These are phyloP conservation scores for Pichia terricola DNA, from an alignment of 1,139 yeast species.

Conservation along the genomic window DNA sequence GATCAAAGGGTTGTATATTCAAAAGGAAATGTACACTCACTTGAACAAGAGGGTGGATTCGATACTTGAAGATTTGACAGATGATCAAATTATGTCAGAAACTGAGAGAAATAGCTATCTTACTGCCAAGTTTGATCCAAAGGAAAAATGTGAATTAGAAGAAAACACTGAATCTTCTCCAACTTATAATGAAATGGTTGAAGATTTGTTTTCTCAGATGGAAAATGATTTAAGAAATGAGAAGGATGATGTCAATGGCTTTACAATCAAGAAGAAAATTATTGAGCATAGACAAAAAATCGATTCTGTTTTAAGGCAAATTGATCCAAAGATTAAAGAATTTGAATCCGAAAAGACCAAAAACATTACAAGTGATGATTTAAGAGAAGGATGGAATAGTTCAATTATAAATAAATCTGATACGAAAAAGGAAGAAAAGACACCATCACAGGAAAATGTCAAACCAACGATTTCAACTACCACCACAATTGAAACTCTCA, in stretches of 20 bases:
- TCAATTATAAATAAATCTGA: constrained; percentile 61
- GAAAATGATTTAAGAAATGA: constrained; percentile 48
- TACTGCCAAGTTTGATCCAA: constrained; percentile 42
- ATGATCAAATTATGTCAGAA: constrained; percentile 35
- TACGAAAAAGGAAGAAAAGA: constrained; percentile 18
- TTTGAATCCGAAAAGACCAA: constrained; percentile 61
- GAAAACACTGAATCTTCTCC: constrained; percentile 44
- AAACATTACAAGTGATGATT: constrained; percentile 82
- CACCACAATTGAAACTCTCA: constrained; percentile 29
- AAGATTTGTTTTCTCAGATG: constrained; percentile 70
- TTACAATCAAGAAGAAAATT: constrained; percentile 34
- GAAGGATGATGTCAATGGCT: constrained; percentile 33
- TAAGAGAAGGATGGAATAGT: constrained; percentile 89
- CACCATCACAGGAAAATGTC: neutral
- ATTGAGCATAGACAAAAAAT: constrained; percentile 60
- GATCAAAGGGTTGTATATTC: constrained; percentile 65
- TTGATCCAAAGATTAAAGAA: constrained; percentile 50
- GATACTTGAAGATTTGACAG: constrained; percentile 35
- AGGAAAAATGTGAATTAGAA: constrained; percentile 46
- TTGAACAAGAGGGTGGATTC: constrained; percentile 65
- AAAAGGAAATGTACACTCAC: constrained; percentile 65
- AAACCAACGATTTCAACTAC: constrained; percentile 17
- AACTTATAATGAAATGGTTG: constrained; percentile 86
- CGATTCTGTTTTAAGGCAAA: constrained; percentile 51
- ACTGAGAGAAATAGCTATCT: constrained; percentile 34